A percentile compares a stretch with the other conserved stretches of the same genome.
phyloP scores from a whole-genome alignment of 1,284 basidiomycete species.

The Apiotrichum brassicae region DNA sequence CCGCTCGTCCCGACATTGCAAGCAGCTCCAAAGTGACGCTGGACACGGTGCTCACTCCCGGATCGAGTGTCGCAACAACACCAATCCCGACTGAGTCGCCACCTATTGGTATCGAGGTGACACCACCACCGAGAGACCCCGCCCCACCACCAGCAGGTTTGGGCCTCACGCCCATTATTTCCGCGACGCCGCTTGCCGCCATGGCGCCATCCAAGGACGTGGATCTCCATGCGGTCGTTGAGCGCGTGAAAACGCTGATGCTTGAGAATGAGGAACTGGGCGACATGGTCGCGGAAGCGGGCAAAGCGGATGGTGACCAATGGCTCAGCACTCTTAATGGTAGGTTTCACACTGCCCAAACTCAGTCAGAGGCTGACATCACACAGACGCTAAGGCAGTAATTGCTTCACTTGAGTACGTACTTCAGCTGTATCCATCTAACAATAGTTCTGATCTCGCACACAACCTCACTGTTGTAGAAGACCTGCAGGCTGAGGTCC shows the following conservation, averaged over 20 bases:
- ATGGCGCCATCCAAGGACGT: constrained; percentile 1
- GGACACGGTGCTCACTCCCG: constrained; percentile 4
- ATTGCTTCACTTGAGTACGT: constrained; percentile 40
- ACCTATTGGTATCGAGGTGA: constrained; percentile 1
- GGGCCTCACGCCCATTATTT: not conserved
- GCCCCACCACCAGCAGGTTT: not conserved
- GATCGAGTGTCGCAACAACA: constrained; percentile 12
- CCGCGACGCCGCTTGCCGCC: not conserved
- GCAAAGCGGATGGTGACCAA: constrained; percentile 21
- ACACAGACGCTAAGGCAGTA: constrained; percentile 32
- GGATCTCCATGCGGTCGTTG: constrained; percentile 32
- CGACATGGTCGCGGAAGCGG: constrained; percentile 37
- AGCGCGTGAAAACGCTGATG: constrained; percentile 33
- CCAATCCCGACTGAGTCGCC: constrained; percentile 11
- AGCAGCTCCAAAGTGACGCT: not conserved
- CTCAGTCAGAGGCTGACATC: not conserved
- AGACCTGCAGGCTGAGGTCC: constrained; percentile 25
- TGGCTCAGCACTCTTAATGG: constrained; percentile 35
- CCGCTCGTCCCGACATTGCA: not conserved
- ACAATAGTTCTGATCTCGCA: constrained; percentile 33
- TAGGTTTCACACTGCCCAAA: constrained; percentile 8
- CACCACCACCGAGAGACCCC: not conserved
- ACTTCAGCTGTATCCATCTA: not conserved
- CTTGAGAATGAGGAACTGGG: constrained; percentile 43
- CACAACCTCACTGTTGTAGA: constrained; percentile 32